Evolutionary conservation across 1,284 basidiomycete species (phyloP), one percentile per base, ranked within the genome.

Genomic region (Ustilago bromivora): DNA sequence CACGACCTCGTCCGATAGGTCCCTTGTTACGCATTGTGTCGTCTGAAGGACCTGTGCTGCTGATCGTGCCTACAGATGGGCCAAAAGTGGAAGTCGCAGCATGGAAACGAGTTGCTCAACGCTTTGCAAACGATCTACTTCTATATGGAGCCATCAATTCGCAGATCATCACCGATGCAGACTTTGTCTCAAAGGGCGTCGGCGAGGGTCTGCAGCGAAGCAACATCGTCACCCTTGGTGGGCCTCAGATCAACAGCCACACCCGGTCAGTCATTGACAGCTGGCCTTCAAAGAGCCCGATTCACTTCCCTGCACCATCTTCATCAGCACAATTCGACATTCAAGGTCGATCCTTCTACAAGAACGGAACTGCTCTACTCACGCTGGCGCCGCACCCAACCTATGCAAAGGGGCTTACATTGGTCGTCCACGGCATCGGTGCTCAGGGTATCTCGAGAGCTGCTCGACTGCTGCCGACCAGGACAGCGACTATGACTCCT

Each of bases 401-500:
- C 5, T 40, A 55, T 15, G 38, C 1, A 0, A 19, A 58, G 7
- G 68, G 68, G 5, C 31, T 78, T 19, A 49, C 60, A 5, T 35
- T 81, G 43, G 57, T 76, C 15, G 65, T 72, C 3, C 67, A 66
- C 28, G 76, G 77, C 1, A 71, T 74, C 3, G 66, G 66, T 23
- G 12, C 35, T 7, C 34, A 73, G 1, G 77, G 76, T 19, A 55
- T 81, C 11, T 47, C 61, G 23, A n/a, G 66, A 13, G 76, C 73
- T 10, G 79, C 66, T 7, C 58, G 77, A 8, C 28, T 79, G 56
- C 57, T 81, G 8, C 79, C 79, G 17, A 78, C 76, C 3, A 38
- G 77, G 15, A 79, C 79, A 12, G 79, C 66, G 2, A 73, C 77
- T 5, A 67, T 68, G 67, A 58, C 74, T 2, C 79, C 79, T 10